These are phyloP conservation scores for Solanum aculeatissimum DNA, from an alignment of 305 asterid genomes.

Conservation along the genomic window DNA sequence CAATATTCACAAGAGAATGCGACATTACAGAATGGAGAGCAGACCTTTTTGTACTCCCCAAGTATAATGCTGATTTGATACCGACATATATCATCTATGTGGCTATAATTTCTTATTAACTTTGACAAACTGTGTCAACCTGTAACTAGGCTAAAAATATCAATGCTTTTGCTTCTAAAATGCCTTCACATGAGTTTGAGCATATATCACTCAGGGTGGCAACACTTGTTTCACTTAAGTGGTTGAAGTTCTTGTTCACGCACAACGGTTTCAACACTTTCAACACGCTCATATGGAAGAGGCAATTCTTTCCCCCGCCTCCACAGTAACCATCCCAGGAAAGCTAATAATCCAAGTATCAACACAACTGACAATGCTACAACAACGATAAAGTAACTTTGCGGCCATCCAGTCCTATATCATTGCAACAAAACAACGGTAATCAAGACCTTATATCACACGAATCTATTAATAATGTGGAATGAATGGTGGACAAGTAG, in stretches of 20 bases:
- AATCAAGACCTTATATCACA: neutral
- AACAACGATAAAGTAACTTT: neutral
- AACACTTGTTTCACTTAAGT: neutral
- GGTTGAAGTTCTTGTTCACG: constrained; percentile 15
- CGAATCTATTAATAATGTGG: neutral
- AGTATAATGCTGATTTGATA: neutral
- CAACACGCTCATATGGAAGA: constrained; percentile 10
- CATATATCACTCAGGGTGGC: neutral
- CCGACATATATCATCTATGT: neutral
- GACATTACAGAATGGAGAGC: neutral
- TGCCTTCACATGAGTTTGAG: neutral
- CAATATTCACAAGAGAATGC: neutral
- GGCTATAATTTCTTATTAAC: neutral
- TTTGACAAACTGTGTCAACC: neutral
- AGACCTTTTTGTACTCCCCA: neutral
- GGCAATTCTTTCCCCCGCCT: neutral
- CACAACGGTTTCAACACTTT: neutral
- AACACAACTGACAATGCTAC: neutral
- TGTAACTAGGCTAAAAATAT: neutral
- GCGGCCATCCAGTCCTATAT: constrained; percentile 7
- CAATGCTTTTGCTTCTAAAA: neutral
- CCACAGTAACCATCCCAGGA: constrained; percentile 9
- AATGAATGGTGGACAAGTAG: neutral
- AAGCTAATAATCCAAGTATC: constrained; percentile 9
- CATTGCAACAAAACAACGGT: neutral